Percentiles rank a stretch among this genome's conserved stretches.
phyloP scores from a whole-genome alignment of 306 rosid genomes.

The Quercus wislizeni region DNA sequence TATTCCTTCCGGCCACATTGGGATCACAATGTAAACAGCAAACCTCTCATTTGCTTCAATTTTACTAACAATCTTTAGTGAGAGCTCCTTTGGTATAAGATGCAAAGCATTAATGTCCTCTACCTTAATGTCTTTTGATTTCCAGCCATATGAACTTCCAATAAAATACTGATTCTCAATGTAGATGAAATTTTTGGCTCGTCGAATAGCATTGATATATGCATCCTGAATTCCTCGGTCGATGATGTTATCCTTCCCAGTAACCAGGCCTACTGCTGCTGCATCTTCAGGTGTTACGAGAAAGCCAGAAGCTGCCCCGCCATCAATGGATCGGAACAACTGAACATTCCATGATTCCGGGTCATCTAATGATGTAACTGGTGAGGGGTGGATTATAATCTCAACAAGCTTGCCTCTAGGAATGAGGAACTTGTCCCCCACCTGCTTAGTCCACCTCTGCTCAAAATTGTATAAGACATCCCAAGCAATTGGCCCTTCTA shows the following conservation, averaged over 20 bases:
- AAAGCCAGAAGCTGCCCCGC: constrained; percentile 71
- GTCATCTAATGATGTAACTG: constrained; percentile 17
- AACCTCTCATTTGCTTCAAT: constrained; percentile 80
- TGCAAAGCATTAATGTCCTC: constrained; percentile 74
- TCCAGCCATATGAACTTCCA: constrained; percentile 89
- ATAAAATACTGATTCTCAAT: constrained; percentile 87
- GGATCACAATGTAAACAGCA: constrained; percentile 67
- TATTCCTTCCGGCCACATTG: constrained; percentile 93
- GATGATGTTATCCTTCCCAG: constrained; percentile 67
- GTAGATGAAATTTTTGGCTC: constrained; percentile 81
- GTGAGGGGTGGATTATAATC: constrained; percentile 25
- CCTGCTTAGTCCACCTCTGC: constrained; percentile 77
- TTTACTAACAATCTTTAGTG: constrained; percentile 78
- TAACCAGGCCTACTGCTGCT: constrained; percentile 47
- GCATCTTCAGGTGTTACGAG: constrained; percentile 50
- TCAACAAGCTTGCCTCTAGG: constrained; percentile 28
- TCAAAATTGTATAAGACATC: constrained; percentile 76
- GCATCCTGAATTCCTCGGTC: constrained; percentile 82
- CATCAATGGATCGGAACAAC: constrained; percentile 78
- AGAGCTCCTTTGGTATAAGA: constrained; percentile 76
- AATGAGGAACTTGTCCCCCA: constrained; percentile 35
- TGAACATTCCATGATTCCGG: constrained; percentile 71
- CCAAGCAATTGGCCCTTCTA: constrained; percentile 83
- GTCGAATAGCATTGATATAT: constrained; percentile 72
- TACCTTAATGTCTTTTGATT: constrained; percentile 41